Conservation (phyloP, 2,329 filamentous ascomycete species). For the Trichoderma afroharzianum region DNA sequence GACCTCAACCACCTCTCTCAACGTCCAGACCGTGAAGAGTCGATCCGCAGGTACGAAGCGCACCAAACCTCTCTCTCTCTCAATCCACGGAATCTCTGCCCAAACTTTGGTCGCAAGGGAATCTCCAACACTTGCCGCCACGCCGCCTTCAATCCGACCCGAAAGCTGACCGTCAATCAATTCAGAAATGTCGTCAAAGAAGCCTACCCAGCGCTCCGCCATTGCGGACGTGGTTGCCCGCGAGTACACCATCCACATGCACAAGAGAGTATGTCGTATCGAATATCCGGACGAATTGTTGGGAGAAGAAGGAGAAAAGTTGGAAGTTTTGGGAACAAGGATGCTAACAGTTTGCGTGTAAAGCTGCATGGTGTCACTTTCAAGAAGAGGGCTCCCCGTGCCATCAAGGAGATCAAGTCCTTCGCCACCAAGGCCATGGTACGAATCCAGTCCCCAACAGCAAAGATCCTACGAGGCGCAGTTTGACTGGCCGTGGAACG, state of each 20-base stretch:
- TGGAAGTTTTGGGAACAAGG: not conserved
- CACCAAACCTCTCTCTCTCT: conserved; percentile 19
- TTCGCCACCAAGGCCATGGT: conserved; percentile 97
- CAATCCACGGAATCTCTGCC: conserved; percentile 12
- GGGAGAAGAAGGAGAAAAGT: not conserved
- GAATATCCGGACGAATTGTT: conserved; percentile 11
- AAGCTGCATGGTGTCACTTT: conserved; percentile 96
- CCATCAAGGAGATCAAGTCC: conserved; percentile 99
- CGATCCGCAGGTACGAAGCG: conserved; percentile 41
- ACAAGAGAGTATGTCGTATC: conserved; percentile 68
- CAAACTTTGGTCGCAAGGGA: conserved; percentile 8
- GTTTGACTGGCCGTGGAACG: not conserved
- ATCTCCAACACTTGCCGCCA: not conserved
- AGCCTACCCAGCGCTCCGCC: conserved; percentile 70
- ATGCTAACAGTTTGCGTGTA: conserved; percentile 18
- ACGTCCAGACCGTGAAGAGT: conserved; percentile 38
- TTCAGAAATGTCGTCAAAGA: conserved; percentile 44
- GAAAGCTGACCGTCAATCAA: conserved; percentile 26
- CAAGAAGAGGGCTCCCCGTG: conserved; percentile 98
- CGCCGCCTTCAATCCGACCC: not conserved
- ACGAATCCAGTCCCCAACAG: conserved; percentile 41
- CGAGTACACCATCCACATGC: conserved; percentile 99
- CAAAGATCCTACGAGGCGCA: not conserved
- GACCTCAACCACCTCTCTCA: conserved; percentile 36
- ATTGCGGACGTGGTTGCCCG: conserved; percentile 98